These are phyloP conservation scores for Blastobotrys proliferans DNA, from an alignment of 1,139 yeast genomes.

Conservation along the genomic window DNA sequence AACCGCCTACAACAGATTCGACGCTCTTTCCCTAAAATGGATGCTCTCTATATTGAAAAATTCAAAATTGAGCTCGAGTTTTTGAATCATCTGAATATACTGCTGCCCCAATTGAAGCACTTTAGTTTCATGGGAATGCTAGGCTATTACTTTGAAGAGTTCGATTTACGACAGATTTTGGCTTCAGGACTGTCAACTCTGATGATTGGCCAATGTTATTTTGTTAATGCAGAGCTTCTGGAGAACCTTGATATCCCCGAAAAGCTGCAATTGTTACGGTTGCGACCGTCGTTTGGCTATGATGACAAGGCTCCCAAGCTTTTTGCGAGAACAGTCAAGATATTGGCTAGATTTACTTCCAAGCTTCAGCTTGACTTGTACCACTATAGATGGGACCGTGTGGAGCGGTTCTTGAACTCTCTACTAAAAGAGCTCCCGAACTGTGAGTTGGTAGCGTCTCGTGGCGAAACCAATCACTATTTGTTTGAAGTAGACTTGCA, in stretches of 20 bases:
- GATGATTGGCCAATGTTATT: conserved; percentile 3
- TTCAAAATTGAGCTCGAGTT: conserved; percentile 5
- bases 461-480: conserved; percentile 3
- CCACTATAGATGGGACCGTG: background rate
- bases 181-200: background rate
- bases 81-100: conserved; percentile 3
- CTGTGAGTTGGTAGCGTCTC: conserved; percentile 1
- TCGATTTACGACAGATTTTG: conserved; percentile 1
- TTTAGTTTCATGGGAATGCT: conserved; percentile 3
- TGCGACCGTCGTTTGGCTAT: conserved; percentile 3
- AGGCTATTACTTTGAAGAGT: conserved; percentile 8
- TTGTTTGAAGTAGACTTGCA: conserved; percentile 8
- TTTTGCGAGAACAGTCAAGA: background rate
- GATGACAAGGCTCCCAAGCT: background rate
- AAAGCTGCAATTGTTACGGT: background rate
- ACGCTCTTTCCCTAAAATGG: conserved; percentile 6
- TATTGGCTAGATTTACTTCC: conserved; percentile 5
- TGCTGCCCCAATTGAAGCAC: conserved; percentile 5
- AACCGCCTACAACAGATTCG: background rate
- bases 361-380: conserved; percentile 6
- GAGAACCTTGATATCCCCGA: background rate
- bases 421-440: background rate
- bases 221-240: background rate
- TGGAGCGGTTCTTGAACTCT: background rate
- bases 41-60: conserved; percentile 3